Base-by-base conservation (phyloP, 192 early-diverging fungal genomes). In the Podila minutissima region DNA sequence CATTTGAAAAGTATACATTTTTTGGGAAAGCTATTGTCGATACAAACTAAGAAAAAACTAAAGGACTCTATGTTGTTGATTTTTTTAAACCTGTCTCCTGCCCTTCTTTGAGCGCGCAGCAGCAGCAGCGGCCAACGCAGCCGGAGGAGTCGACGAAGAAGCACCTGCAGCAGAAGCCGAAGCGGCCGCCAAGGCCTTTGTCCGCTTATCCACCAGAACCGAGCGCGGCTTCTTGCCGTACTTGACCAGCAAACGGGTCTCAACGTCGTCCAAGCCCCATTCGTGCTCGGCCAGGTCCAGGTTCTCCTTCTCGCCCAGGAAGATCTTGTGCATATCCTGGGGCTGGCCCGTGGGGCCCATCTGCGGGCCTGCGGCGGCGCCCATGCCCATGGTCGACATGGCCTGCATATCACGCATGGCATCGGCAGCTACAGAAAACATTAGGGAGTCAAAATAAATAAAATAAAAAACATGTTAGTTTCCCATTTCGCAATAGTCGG, bases 331-430 rank as follows among this genome's bases (percentile, higher is more conserved):
- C 62, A 94, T 91, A 74, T 95, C 95, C 73, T 90, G 89, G n/a
- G 90, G 94, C 76, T 92, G 94, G 58, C 92, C 94, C 4, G 93
- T 88, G 37, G 74, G 59, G 38, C 49, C 67, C 63, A 75, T 70
- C 82, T 89, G 88, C 31, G 74, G 82, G 74, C 88, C 88, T 33
- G 88, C 91, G 62, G 91, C 88, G 32, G 88, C 86, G 51, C 87
- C 82, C 57, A 83, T 85, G 41, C 92, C 91, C 93, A 97, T 97
- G 37, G 88, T 86, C 38, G 93, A 90, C 95, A 97, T 97, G 19
- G 95, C 94, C 35, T 93, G 86, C 95, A 99, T 97, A 77, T 97
- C 97, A 71, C 91, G 86, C 75, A 90, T 92, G 15, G 93, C 93
- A 73, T 92, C 93, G 28, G 93, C 96, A 68, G 95, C 92, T 83